phyloP scores from a whole-genome alignment of 1,284 basidiomycete genomes.

The Melampsora larici-populina region DNA sequence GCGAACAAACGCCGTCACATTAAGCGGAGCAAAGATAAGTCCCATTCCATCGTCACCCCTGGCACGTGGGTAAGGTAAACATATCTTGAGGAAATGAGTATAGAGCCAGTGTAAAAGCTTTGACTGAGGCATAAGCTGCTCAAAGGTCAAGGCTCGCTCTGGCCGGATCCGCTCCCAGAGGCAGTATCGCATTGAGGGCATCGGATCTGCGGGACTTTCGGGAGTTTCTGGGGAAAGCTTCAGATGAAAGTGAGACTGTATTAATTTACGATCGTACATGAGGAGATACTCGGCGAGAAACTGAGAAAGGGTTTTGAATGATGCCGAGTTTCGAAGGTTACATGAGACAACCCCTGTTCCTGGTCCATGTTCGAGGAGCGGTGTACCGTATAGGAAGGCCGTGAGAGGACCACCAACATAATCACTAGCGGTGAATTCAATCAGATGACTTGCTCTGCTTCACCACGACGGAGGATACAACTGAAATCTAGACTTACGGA shows the following conservation, averaged over 20 bases:
- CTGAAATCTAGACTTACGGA: not conserved
- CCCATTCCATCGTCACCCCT: not conserved
- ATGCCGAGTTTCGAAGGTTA: not conserved
- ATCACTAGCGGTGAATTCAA: not conserved
- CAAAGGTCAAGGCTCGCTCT: not conserved
- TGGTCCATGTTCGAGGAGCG: too few relatives aligned
- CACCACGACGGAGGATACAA: not conserved
- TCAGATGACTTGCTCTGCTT: not conserved
- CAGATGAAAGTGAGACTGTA: not conserved
- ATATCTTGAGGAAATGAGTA: not conserved
- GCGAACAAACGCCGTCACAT: not conserved
- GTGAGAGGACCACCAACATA: not conserved
- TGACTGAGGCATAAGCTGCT: not conserved
- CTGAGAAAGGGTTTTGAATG: not conserved
- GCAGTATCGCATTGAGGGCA: not conserved
- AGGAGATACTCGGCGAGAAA: not conserved
- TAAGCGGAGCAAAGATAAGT: not conserved
- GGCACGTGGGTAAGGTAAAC: not conserved
- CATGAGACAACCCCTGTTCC: not conserved
- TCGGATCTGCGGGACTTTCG: not conserved
- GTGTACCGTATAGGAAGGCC: not conserved
- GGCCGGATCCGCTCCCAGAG: not conserved
- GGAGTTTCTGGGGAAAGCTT: not conserved
- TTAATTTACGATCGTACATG: not conserved
- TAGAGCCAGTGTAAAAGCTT: not conserved